These are phyloP conservation scores for Saccharomycopsis sp. DNA, from an alignment of 805 yeast genomes.

Conservation along the genomic window DNA sequence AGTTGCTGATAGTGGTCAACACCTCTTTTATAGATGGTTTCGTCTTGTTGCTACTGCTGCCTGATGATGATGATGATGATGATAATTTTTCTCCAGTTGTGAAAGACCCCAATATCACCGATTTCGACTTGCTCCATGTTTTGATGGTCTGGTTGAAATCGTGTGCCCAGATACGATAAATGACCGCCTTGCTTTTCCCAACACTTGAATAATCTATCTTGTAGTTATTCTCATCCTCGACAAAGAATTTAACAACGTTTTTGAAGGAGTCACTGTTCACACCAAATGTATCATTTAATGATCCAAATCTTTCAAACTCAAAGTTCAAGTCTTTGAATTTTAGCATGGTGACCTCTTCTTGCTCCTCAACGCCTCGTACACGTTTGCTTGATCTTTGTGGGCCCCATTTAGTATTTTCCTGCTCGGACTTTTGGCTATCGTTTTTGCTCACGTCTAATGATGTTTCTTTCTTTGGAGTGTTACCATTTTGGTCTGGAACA, in stretches of 20 bases:
- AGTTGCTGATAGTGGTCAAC: too few species aligned
- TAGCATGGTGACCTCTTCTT: too few species aligned
- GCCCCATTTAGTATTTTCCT: too few species aligned
- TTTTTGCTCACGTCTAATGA: conserved; percentile 25
- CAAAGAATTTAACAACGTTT: conserved; percentile 2
- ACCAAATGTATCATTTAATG: too few species aligned
- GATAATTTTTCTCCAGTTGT: too few species aligned
- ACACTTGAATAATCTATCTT: neutral
- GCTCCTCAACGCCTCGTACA: conserved; percentile 27
- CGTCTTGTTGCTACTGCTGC: too few species aligned
- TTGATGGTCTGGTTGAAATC: conserved; percentile 11
- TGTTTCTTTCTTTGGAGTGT: conserved; percentile 18
- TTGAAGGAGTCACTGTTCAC: too few species aligned
- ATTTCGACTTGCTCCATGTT: conserved; percentile 13
- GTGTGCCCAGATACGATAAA: neutral
- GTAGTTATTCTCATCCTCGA: conserved; percentile 10
- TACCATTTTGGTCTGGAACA: too few species aligned
- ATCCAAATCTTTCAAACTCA: neutral
- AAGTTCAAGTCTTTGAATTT: conserved; percentile 3
- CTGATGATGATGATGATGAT: too few species aligned
- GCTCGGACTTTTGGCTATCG: conserved; percentile 27
- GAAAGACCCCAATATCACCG: too few species aligned
- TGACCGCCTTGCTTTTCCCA: neutral
- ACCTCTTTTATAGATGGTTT: too few species aligned
- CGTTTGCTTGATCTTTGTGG: conserved; percentile 35